Conservation (phyloP, 2,329 filamentous ascomycete genomes). For the Penicillium sp. region DNA sequence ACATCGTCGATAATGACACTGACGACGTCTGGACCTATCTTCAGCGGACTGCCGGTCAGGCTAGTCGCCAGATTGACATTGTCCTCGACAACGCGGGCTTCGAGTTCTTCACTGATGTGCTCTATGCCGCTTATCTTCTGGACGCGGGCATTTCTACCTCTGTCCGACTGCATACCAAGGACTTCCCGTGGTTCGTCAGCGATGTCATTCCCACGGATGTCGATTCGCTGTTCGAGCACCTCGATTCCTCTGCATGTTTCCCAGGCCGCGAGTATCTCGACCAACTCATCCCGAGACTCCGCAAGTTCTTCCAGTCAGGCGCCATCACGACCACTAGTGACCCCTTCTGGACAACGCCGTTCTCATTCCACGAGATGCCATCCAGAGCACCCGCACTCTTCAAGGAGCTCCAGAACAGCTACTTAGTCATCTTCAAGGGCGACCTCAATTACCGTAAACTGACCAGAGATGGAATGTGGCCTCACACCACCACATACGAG, state of each 20-base stretch:
- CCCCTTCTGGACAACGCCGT: slow-evolving; percentile 26
- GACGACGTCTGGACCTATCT: slow-evolving; percentile 19
- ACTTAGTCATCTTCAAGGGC: slow-evolving; percentile 30
- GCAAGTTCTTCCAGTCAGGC: slow-evolving; percentile 14
- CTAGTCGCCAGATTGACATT: slow-evolving; percentile 20
- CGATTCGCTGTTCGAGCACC: slow-evolving; percentile 19
- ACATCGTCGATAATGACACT: slow-evolving; percentile 26
- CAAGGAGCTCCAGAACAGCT: slow-evolving; percentile 24
- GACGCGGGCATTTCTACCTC: slow-evolving; percentile 16
- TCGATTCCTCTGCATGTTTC: slow-evolving; percentile 18
- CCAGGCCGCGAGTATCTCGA: slow-evolving; percentile 14
- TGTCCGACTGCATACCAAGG: slow-evolving; percentile 26
- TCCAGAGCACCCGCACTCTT: slow-evolving; percentile 18
- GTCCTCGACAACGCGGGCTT: slow-evolving; percentile 30
- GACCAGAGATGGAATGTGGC: slow-evolving; percentile 28
- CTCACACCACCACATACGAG: slow-evolving; percentile 23
- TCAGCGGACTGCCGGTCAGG: slow-evolving; percentile 7
- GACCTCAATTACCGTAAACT: slow-evolving; percentile 34
- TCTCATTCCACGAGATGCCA: slow-evolving; percentile 21
- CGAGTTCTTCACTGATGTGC: slow-evolving; percentile 27
- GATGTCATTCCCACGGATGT: slow-evolving; percentile 25
- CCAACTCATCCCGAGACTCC: slow-evolving; percentile 15
- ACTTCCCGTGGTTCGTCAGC: slow-evolving; percentile 30
- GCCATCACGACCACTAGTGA: slow-evolving; percentile 18
- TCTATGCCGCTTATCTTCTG: slow-evolving; percentile 26